phyloP scores from a whole-genome alignment of 2,329 filamentous ascomycete genomes.

The Camillea tinctor region DNA sequence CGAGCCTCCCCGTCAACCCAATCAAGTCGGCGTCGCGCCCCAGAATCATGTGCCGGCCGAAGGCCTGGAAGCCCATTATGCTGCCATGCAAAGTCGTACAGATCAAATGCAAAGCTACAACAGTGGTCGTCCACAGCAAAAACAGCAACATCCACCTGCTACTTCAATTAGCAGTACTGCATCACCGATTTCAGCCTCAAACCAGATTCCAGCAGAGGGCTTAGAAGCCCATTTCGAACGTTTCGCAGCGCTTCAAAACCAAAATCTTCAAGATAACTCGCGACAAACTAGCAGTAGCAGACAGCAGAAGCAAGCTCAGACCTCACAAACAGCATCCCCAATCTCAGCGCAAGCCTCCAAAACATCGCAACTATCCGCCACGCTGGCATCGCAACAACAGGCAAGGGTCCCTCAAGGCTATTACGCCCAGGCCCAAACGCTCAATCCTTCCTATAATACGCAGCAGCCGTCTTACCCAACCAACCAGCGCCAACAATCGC shows the following conservation, averaged over 20 bases:
- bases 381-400: conserved; percentile 30
- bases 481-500: conserved; percentile 30
- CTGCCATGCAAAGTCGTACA: conserved; percentile 25
- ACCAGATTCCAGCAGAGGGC: conserved; percentile 22
- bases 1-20: conserved; percentile 21
- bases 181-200: conserved; percentile 19
- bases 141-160: conserved; percentile 24
- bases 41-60: conserved; percentile 24
- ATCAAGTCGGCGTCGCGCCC: conserved; percentile 13
- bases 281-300: conserved; percentile 23
- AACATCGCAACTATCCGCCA: conserved; percentile 27
- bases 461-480: conserved; percentile 29
- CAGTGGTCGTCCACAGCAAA: conserved; percentile 24
- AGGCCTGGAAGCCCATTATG: conserved; percentile 31
- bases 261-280: conserved; percentile 24
- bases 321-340: conserved; percentile 29
- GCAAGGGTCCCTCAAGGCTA: conserved; percentile 27
- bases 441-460: conserved; percentile 27
- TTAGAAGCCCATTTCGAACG: conserved; percentile 32
- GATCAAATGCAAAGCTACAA: conserved; percentile 26
- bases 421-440: conserved; percentile 28
- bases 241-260: conserved; percentile 29
- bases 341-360: conserved; percentile 29
- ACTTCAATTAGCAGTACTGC: conserved; percentile 20
- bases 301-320: conserved; percentile 27